Evolutionary conservation across 2,329 filamentous ascomycete species (phyloP).

Genomic region (Beauveria medogensis): DNA sequence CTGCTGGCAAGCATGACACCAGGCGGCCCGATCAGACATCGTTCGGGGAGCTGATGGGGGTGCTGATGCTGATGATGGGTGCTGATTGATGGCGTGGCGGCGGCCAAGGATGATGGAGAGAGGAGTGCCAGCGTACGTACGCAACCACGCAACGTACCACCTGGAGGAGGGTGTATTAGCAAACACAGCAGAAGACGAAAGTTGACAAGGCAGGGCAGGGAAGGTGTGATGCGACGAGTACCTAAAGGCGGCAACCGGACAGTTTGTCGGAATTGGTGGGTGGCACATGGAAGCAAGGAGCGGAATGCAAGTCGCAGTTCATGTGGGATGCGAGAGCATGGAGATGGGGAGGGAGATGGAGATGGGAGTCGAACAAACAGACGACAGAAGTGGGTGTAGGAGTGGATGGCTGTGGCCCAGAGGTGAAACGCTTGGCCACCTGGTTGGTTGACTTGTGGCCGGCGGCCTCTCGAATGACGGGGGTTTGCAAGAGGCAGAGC

Average conservation of each 20-base stretch:
- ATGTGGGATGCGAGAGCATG: background rate
- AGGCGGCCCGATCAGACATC: background rate
- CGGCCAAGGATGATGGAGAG: background rate
- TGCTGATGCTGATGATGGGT: background rate
- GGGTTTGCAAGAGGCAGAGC: background rate
- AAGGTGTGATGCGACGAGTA: background rate
- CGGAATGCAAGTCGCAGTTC: background rate
- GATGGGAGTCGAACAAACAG: background rate
- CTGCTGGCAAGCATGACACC: background rate
- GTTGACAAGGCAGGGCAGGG: background rate
- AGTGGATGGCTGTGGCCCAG: background rate
- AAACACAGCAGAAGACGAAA: background rate
- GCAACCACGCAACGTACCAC: background rate
- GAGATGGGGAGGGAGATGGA: background rate
- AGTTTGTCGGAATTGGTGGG: background rate
- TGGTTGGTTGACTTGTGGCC: background rate
- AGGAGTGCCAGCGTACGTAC: background rate
- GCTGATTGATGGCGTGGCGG: background rate
- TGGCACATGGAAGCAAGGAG: background rate
- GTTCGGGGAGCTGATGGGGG: background rate
- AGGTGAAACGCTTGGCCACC: background rate
- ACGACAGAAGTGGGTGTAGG: background rate
- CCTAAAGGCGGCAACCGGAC: background rate
- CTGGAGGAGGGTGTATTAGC: background rate
- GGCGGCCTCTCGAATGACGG: slow-evolving; percentile 5